Base-by-base conservation (phyloP, 306 rosid genomes). In the Vigna angularis region DNA sequence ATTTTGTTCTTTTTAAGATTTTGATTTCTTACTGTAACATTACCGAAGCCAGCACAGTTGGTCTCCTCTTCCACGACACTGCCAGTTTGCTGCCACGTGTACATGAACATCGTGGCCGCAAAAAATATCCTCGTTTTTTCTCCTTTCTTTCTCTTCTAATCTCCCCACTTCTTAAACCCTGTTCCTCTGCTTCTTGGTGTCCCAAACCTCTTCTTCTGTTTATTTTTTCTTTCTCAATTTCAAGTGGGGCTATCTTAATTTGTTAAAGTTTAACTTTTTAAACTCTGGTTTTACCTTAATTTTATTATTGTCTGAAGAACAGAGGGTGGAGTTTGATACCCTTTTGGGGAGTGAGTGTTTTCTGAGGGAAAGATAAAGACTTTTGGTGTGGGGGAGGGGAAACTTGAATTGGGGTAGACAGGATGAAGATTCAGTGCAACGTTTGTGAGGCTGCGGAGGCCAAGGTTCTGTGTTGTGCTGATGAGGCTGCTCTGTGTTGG, bases 391-490 rank as follows among this genome's bases (percentile, higher is more conserved):
- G 69, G 44, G 36, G 36, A 17, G 57, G 44, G 26, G 61, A 63
- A 59, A 28, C 1, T 57, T 1, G 80, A 42, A 66, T 61, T 63
- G 47, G 1, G 11, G 22, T 44, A 7, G 44, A 70, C 14, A 58
- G 32, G 81, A 96, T 96, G 99, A 96, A 93, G 92, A 96, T 96
- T 89, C 98, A 96, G 91, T 96, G 99, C 56, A 87, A 85, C 90
- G 99, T 90, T 20, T 96, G 99, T 79, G 99, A 93, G 73, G 88
- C 73, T 70, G 90, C 93, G 4, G 99, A 91, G 88, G 99, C 99
- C 1, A 86, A 79, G 82, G 98, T 96, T 36, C 82, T 96, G 10
- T 96, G 99, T 75, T 96, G 99, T 69, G 99, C 98, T 2, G 99
- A 93, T 53, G 99, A 96, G 84, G 99, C 98, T 13, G 99, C 97